Base-by-base conservation (phyloP, 495 filamentous ascomycete genomes). In the Daldinia decipiens region DNA sequence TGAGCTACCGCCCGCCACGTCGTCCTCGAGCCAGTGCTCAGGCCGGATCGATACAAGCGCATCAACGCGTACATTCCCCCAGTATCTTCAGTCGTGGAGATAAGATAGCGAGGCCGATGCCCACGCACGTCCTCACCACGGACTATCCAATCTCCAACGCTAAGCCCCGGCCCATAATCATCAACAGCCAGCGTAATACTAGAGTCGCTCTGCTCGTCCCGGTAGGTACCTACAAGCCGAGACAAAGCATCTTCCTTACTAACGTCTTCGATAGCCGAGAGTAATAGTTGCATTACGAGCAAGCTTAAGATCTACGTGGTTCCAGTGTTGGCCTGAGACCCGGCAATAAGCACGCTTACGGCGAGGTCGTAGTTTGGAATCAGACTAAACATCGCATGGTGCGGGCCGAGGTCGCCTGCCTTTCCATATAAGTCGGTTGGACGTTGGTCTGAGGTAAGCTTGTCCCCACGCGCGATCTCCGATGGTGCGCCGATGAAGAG, bases 311-410 rank as follows among this genome's bases (percentile, higher is more conserved):
- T 68, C 7, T 77, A 68, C 1, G 80, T 57, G 9, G 83, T 47
- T n/a, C 77, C 66, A 11, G 76, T 73, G 13, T 45, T 62, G 0
- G 66, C 17, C 8, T 71, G 45, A 15, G 73, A 39, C 15, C 77
- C 83, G 2, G 82, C 80, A 5, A 71, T 71, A 1, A 87, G 62
- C 9, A 88, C 62, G 9, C 79, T 80, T 36, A 86, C 86, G 54
- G 87, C 85, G 32, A 86, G 72, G 34, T 81, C 80, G 75, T 86
- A 84, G 69, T 88, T 86, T 0, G 86, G 85, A 13, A 82, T 78
- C 0, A 89, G 77, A 5, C 71, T 80, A 0, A 88, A 36, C 1
- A 83, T 70, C 1, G 81, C 76, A 4, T 80, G 78, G 63, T 88
- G 89, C 26, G 69, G 57, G 3, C 80, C 82, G 21, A 84, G 70